Base-by-base conservation (phyloP, 495 filamentous ascomycete genomes). In the Xylaria palmicola region DNA sequence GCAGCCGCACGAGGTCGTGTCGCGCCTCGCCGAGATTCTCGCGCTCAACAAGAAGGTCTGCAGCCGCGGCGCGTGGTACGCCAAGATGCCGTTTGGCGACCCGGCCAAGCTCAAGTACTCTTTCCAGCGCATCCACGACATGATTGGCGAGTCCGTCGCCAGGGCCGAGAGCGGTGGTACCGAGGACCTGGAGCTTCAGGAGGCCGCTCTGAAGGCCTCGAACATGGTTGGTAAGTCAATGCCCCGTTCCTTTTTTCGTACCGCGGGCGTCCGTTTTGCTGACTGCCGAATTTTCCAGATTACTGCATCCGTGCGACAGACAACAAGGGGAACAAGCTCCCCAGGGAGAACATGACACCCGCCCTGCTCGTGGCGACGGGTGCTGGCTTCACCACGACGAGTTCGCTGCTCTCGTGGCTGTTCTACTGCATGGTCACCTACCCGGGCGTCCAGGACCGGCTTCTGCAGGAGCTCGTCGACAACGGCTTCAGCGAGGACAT, bases 341-440 rank as follows among this genome's bases (percentile, higher is more conserved):
- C 82, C 2, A 60, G 72, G 9, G 50, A 63, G 6, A 49, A 57
- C 3, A 7, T 66, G 39, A 65, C 65, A 26, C 55, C 71, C 27
- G 56, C n/a, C n/a, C n/a, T n/a, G n/a, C n/a, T 77, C 15, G 68
- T 72, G 10, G 70, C 74, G 2, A 76, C 74, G 4, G 82, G 76
- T 2, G 83, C 83, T 43, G 83, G 83, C 9, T 86, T 83, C 65
- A 81, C 78, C 1, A 86, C 83, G 5, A 85, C 76, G 13, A 72
- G 74, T 2, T 74, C 75, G 3, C 75, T 84, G 8, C 66, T 86
- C 2, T 81, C 81, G 0, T 86, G 83, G 83, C 62, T 79, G 1
- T 68, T 85, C 47, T 86, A 82, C 63, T 68, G 72, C 15, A 57
- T 85, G 19, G 74, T 76, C 43, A 72, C 63, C 1, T 84, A 85